Percentiles rank a stretch among this genome's conserved stretches.
Conservation (phyloP, 106 monocot genomes). For the Xerophyta viscosa region DNA sequence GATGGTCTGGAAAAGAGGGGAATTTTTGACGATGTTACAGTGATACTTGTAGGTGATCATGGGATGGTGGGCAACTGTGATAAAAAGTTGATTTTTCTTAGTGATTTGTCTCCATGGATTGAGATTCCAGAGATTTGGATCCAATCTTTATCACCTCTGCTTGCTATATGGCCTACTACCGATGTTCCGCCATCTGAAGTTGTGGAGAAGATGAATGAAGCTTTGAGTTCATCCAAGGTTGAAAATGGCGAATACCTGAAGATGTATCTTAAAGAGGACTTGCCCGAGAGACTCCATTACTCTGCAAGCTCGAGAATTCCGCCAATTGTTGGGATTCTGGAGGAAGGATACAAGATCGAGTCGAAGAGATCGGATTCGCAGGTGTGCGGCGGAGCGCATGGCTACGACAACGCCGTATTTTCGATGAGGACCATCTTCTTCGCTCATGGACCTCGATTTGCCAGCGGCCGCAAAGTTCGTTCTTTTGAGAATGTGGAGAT, state of each 20-base stretch:
- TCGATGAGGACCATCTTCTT: slow-evolving; percentile 63
- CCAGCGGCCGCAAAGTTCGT: slow-evolving; percentile 27
- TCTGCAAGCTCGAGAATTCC: slow-evolving; percentile 32
- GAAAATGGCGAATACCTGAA: slow-evolving; percentile 27
- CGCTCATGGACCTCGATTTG: slow-evolving; percentile 45
- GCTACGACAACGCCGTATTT: slow-evolving; percentile 45
- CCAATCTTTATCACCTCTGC: slow-evolving; percentile 15
- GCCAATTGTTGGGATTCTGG: slow-evolving; percentile 39
- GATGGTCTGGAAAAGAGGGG: slow-evolving; percentile 37
- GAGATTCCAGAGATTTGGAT: slow-evolving; percentile 29
- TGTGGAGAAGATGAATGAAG: slow-evolving; percentile 45
- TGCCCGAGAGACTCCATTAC: slow-evolving; percentile 49
- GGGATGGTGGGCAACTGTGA: slow-evolving; percentile 64
- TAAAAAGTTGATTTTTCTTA: slow-evolving; percentile 38
- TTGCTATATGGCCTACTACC: slow-evolving; percentile 23
- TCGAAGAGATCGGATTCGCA: slow-evolving; percentile 2
- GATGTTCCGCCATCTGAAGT: slow-evolving; percentile 17
- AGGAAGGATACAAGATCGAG: slow-evolving; percentile 50
- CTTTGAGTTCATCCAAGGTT: slow-evolving; percentile 34
- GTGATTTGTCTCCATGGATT: slow-evolving; percentile 41
- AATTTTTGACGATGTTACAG: slow-evolving; percentile 44
- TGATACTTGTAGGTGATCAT: slow-evolving; percentile 55
- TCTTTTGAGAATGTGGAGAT: slow-evolving; percentile 58
- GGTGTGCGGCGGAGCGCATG: slow-evolving; percentile 49
- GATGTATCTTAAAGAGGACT: slow-evolving; percentile 49